Percentiles rank a stretch among this genome's conserved stretches.
These are phyloP conservation scores for Lachnellula cervina DNA, from an alignment of 2,329 filamentous ascomycete species.

Conservation along the genomic window DNA sequence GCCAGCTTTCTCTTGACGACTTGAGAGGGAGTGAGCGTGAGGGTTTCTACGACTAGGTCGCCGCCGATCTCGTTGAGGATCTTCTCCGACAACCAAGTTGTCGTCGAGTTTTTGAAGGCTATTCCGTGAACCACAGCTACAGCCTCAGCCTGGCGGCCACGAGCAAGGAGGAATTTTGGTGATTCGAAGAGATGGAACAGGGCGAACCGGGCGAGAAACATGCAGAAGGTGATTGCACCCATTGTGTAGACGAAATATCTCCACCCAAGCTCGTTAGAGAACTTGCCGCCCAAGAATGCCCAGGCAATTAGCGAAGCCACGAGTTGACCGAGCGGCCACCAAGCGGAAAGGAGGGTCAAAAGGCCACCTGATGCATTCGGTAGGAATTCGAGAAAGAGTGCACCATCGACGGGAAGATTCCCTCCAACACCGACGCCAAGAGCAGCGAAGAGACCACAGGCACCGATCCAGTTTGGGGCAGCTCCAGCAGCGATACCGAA, in stretches of 20 bases:
- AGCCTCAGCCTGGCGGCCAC: constrained; percentile 72
- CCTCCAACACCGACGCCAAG: constrained; percentile 68
- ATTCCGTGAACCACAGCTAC: constrained; percentile 76
- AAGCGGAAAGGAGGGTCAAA: constrained; percentile 74
- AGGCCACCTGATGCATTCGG: constrained; percentile 69
- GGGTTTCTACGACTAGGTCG: constrained; percentile 22
- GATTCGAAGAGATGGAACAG: constrained; percentile 80
- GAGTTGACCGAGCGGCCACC: constrained; percentile 82
- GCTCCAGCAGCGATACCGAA: constrained; percentile 70
- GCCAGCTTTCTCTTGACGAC: constrained; percentile 43
- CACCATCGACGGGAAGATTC: constrained; percentile 73
- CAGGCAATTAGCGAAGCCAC: constrained; percentile 68
- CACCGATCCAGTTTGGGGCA: constrained; percentile 60
- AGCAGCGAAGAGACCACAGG: constrained; percentile 56
- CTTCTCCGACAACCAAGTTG: constrained; percentile 73
- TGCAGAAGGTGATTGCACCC: constrained; percentile 66
- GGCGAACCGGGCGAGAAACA: constrained; percentile 76
- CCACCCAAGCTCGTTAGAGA: constrained; percentile 63
- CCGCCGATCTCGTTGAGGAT: constrained; percentile 53
- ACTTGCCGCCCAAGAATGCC: constrained; percentile 60
- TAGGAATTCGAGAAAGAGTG: constrained; percentile 78
- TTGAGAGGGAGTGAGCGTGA: constrained; percentile 12
- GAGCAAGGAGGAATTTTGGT: constrained; percentile 74
- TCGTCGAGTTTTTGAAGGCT: constrained; percentile 63
- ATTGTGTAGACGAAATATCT: constrained; percentile 67